Evolutionary conservation across 148 eudicot species (phyloP).

Genomic region (Simmondsia chinensis): DNA sequence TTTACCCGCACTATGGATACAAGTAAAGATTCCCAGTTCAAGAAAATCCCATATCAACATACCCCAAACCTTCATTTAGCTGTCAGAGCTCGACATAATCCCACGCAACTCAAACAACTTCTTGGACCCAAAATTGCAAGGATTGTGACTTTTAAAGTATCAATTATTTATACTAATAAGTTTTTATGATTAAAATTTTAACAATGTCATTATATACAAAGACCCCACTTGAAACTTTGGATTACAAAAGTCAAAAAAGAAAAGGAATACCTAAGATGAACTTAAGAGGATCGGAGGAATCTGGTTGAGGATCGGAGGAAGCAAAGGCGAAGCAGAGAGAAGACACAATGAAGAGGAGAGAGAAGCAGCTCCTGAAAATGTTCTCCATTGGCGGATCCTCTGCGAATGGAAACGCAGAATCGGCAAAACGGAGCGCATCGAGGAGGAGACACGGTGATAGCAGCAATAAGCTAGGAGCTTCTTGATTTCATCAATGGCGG

Average conservation of each 20-base stretch:
- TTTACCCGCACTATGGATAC: no score
- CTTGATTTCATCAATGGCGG: no score
- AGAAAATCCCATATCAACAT: slow-evolving; percentile 7
- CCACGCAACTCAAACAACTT: not conserved
- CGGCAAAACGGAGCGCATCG: no score
- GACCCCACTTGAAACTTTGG: no score
- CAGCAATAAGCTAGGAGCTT: no score
- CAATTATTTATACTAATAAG: no score
- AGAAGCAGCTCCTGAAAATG: not conserved
- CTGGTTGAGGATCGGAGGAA: slow-evolving; percentile 3
- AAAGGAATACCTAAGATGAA: slow-evolving; percentile 17
- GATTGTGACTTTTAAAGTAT: not conserved
- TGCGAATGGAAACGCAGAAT: slow-evolving; percentile 3
- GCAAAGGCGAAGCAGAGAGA: not conserved
- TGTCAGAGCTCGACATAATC: not conserved
- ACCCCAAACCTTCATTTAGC: not conserved
- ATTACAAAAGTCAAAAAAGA: not conserved
- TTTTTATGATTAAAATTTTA: no score
- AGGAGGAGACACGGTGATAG: no score
- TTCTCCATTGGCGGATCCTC: slow-evolving; percentile 1
- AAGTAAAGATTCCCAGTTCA: not conserved
- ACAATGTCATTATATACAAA: no score
- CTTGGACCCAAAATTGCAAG: not conserved
- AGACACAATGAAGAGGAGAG: not conserved
- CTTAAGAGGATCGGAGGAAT: slow-evolving; percentile 17